Conservation (phyloP, 768 basidiomycete genomes). For the Lentinula sp. region DNA sequence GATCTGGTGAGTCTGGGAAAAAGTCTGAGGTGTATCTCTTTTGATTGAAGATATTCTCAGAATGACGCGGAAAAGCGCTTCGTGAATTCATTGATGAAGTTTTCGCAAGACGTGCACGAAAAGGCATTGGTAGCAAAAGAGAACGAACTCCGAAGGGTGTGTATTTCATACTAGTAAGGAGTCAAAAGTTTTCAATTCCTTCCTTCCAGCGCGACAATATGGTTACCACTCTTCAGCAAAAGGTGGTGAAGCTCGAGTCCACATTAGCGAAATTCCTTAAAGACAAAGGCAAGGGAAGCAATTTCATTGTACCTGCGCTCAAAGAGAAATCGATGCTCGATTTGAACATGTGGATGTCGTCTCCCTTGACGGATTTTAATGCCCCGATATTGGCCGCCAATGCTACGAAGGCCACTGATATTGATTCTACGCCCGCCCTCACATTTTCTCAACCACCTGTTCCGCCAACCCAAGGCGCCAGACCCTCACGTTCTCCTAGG, state of each 20-base stretch:
- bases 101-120: slow-evolving; percentile 43
- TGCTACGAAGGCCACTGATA: too few relatives aligned
- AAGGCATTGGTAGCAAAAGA: slow-evolving; percentile 46
- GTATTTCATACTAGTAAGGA: not conserved
- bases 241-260: slow-evolving; percentile 1
- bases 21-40: not conserved
- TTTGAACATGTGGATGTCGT: slow-evolving; percentile 4
- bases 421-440: too few relatives aligned
- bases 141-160: slow-evolving; percentile 38
- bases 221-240: not conserved
- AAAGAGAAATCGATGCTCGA: slow-evolving; percentile 3
- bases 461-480: not conserved
- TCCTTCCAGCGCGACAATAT: slow-evolving; percentile 3
- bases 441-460: not conserved
- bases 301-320: not conserved
- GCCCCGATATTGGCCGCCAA: not conserved
- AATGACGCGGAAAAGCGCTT: slow-evolving; percentile 37
- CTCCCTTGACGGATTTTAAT: not conserved
- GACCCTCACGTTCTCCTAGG: not conserved
- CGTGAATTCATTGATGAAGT: slow-evolving; percentile 35
- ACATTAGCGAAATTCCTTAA: slow-evolving; percentile 3
- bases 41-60: not conserved
- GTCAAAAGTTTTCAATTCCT: not conserved
- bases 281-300: not conserved
- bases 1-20: slow-evolving; percentile 33